Evolutionary conservation across 2,329 filamentous ascomycete species (phyloP).

Genomic region (Fusarium begoniae): DNA sequence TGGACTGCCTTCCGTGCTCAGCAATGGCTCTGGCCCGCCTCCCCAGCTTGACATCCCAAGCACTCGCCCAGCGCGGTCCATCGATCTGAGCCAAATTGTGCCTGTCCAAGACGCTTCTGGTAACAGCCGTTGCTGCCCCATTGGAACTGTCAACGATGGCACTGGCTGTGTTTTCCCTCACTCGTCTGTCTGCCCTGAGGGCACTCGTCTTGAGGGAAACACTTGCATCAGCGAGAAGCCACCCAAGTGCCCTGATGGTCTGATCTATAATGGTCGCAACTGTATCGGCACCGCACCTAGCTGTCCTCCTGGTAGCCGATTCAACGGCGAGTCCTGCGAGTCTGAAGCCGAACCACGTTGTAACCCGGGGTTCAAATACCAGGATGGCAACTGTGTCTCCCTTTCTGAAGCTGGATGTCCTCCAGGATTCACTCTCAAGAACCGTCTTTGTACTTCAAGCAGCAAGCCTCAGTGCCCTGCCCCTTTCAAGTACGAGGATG

Average conservation of each 20-base stretch:
- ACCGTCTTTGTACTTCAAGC: constrained; percentile 14
- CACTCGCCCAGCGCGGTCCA: background rate
- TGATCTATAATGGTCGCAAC: constrained; percentile 9
- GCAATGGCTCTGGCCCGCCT: background rate
- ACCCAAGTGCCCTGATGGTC: background rate
- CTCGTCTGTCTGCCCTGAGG: constrained; percentile 17
- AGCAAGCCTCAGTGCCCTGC: background rate
- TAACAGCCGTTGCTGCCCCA: constrained; percentile 13
- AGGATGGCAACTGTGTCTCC: constrained; percentile 2
- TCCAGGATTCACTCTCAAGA: constrained; percentile 15
- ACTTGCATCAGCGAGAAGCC: constrained; percentile 9
- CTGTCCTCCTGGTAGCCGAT: background rate
- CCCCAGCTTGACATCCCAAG: background rate
- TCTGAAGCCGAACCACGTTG: background rate
- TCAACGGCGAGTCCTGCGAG: constrained; percentile 22
- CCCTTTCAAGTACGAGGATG: background rate
- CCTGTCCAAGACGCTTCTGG: constrained; percentile 1
- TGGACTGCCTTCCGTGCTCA: background rate
- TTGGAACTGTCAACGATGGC: constrained; percentile 25
- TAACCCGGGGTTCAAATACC: background rate
- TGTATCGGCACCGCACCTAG: background rate
- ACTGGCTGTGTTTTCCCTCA: constrained; percentile 28
- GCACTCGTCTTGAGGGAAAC: constrained; percentile 18
- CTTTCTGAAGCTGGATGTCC: background rate
- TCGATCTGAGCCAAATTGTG: constrained; percentile 11